Percentiles rank a stretch among this genome's conserved stretches.
Evolutionary conservation across 495 filamentous ascomycete genomes (phyloP).

Genomic region (Massariosphaeria phaeospora): DNA sequence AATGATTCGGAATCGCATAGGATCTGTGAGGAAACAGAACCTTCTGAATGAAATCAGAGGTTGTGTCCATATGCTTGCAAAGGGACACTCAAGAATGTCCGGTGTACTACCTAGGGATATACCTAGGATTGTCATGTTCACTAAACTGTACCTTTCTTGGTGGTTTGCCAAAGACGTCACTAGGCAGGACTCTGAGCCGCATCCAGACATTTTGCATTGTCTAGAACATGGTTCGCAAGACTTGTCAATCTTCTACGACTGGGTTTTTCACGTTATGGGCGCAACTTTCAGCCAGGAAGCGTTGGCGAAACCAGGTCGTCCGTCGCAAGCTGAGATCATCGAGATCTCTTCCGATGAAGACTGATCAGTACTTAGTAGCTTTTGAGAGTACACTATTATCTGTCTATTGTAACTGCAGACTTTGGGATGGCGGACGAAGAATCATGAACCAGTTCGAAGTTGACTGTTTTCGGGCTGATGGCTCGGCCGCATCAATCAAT

Average conservation of each 20-base stretch:
- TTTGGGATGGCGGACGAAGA: too few relatives aligned
- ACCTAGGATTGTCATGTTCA: constrained; percentile 14
- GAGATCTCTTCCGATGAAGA: constrained; percentile 15
- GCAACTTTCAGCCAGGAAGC: constrained; percentile 11
- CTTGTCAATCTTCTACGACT: constrained; percentile 9
- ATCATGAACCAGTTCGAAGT: too few relatives aligned
- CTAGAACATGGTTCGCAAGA: neutral
- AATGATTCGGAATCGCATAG: constrained; percentile 6
- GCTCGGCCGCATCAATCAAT: too few relatives aligned
- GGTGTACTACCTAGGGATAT: constrained; percentile 12
- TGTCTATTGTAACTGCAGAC: too few relatives aligned
- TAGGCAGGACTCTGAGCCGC: neutral
- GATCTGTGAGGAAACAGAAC: constrained; percentile 1
- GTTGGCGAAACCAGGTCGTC: neutral
- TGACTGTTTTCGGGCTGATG: too few relatives aligned
- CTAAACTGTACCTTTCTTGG: constrained; percentile 29
- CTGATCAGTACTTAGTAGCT: too few relatives aligned
- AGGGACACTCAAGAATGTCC: constrained; percentile 4
- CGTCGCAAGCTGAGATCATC: constrained; percentile 6
- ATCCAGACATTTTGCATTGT: constrained; percentile 1
- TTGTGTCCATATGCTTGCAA: constrained; percentile 17
- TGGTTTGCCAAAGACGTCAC: constrained; percentile 1
- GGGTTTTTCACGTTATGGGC: neutral
- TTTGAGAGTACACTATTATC: too few relatives aligned
- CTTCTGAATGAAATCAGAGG: constrained; percentile 21